Base-by-base conservation (phyloP, 1,284 basidiomycete species). In the Anthracocystis panici-leucophaei region DNA sequence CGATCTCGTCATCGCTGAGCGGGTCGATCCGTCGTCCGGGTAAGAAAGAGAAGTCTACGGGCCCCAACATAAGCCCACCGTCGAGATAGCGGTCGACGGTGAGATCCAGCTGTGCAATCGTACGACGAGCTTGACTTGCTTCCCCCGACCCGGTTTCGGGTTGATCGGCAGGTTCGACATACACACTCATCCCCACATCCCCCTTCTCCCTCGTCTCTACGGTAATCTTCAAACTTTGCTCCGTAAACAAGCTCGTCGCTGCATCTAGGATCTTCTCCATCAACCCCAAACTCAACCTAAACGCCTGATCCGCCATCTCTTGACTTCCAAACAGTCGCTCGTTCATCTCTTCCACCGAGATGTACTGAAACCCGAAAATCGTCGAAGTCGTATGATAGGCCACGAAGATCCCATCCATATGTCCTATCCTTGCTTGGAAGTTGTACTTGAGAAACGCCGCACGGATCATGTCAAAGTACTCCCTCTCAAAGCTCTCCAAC, bases 321-420 rank as follows among this genome's bases (percentile, higher is more conserved):
- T 85, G 80, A 10, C 85, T 87, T 1, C 93, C 93, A 80, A 92
- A 97, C 0, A 98, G 85, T 12, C 90, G 88, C 54, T 89, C 86
- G 78, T 98, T 95, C 91, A 99, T 94, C 83, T 97, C 94, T 60
- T 90, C 88, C 52, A 96, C 87, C 0, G 93, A 89, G 35, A 97
- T 87, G 83, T 99, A 99, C 86, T 98, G 94, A 87, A 98, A 98
- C 0, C 96, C 96, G 81, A 95, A 96, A 62, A 96, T 90, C 16
- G 90, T 89, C 9, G 89, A 89, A 0, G 94, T 97, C 75, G 96
- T 97, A 86, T 99, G 96, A 84, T 97, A 97, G 10, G 95, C 93
- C 31, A 97, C 90, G 79, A 99, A 91, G 27, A 97, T 92, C 16
- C 96, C 96, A 82, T 98, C 95, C 96, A 99, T 99, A 82, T 92